These are phyloP conservation scores for Sugiyamaella boreocaroliniensis DNA, from an alignment of 805 yeast genomes.

Conservation along the genomic window DNA sequence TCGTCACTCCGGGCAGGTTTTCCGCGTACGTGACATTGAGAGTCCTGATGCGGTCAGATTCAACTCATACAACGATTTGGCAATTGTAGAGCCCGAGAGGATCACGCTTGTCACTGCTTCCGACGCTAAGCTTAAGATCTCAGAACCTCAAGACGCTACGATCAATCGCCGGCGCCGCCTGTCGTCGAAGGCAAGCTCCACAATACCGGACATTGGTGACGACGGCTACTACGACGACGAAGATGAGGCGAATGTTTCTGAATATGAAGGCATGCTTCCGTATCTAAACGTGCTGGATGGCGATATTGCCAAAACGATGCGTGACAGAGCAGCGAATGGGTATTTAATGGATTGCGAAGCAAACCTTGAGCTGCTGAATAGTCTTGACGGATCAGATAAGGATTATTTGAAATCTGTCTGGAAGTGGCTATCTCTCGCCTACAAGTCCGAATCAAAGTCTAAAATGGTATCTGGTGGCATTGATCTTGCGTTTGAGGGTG, in stretches of 20 bases:
- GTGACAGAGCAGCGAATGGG: constrained; percentile 63
- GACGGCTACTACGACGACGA: constrained; percentile 14
- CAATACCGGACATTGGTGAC: constrained; percentile 10
- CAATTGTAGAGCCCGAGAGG: constrained; percentile 19
- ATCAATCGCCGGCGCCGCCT: background rate
- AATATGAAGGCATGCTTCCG: constrained; percentile 15
- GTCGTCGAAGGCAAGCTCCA: constrained; percentile 6
- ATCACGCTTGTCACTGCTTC: constrained; percentile 12
- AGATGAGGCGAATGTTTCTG: constrained; percentile 11
- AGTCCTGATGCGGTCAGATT: constrained; percentile 57
- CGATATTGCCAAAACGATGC: constrained; percentile 69
- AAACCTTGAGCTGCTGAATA: constrained; percentile 47
- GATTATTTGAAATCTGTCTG: constrained; percentile 70
- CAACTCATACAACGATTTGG: constrained; percentile 44
- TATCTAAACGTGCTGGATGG: constrained; percentile 45
- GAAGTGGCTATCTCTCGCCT: constrained; percentile 82
- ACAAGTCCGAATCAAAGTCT: constrained; percentile 55
- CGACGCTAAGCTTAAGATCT: background rate
- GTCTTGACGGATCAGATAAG: constrained; percentile 31
- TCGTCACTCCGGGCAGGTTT: constrained; percentile 85
- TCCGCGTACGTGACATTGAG: constrained; percentile 67
- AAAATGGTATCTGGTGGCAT: constrained; percentile 61
- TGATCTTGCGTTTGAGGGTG: constrained; percentile 85
- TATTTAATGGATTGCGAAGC: constrained; percentile 63
- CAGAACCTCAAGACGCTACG: background rate